Percentiles rank a stretch among this genome's conserved stretches.
Evolutionary conservation across 2,329 filamentous ascomycete genomes (phyloP).

Genomic region (Talaromyces sp.): DNA sequence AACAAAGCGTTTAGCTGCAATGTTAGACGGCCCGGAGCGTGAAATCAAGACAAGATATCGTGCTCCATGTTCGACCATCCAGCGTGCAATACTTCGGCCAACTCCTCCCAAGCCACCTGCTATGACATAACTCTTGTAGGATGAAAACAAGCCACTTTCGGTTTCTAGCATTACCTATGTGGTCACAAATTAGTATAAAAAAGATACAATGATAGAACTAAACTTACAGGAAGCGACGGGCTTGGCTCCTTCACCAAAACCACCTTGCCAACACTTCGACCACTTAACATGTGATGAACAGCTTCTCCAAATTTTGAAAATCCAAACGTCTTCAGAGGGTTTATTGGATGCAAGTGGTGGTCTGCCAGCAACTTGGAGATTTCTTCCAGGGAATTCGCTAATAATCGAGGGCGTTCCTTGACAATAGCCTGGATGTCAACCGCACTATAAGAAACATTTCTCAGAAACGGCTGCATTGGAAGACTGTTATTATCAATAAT

Average conservation of each 20-base stretch:
- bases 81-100: slow-evolving; percentile 25
- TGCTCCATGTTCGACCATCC: slow-evolving; percentile 27
- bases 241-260: background rate
- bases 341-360: background rate
- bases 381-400: background rate
- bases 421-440: background rate
- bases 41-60: slow-evolving; percentile 26
- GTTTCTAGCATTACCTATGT: background rate
- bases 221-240: background rate
- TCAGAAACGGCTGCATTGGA: background rate
- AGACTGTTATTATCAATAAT: background rate
- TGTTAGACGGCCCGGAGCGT: background rate
- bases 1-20: background rate
- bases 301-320: background rate
- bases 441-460: background rate
- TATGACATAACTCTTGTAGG: background rate
- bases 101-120: slow-evolving; percentile 14
- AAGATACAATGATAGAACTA: too few species aligned
- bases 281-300: background rate
- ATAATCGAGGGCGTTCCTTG: background rate
- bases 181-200: too few species aligned
- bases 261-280: background rate
- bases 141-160: background rate
- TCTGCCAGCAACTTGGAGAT: background rate
- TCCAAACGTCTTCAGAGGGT: background rate